Conservation (phyloP, 306 rosid genomes). For the Alnus rubra region DNA sequence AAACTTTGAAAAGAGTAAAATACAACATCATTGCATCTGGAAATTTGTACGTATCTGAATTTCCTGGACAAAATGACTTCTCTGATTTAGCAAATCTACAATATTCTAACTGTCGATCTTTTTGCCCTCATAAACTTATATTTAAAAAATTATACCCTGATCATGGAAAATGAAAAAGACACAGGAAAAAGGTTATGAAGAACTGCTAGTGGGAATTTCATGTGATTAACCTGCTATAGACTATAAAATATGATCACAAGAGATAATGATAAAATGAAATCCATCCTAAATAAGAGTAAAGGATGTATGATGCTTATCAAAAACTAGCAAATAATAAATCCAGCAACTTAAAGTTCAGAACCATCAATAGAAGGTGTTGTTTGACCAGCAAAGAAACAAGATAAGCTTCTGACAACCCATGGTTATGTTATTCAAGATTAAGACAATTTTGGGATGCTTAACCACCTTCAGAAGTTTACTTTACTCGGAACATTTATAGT, state of each 20-base stretch:
- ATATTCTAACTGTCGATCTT: background rate
- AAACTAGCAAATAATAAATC: background rate
- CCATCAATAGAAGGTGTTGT: background rate
- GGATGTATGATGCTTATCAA: background rate
- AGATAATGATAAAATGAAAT: background rate
- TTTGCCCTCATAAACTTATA: too few species aligned
- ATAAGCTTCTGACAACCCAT: background rate
- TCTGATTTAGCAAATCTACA: background rate
- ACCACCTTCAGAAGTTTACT: too few species aligned
- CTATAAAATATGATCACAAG: background rate
- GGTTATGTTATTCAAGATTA: background rate
- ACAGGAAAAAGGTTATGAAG: background rate
- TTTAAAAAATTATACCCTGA: background rate
- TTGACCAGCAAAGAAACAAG: background rate
- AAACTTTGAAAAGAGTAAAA: background rate
- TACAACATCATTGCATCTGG: background rate
- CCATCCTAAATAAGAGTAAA: background rate
- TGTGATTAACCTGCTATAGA: background rate
- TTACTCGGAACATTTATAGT: too few species aligned
- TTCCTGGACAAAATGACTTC: background rate
- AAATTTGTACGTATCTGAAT: background rate
- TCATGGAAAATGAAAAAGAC: slow-evolving; percentile 2
- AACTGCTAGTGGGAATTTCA: background rate
- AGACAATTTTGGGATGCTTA: too few species aligned
- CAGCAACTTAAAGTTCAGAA: background rate